Conservation (phyloP, 768 basidiomycete genomes). For the Polyporus arcularius region DNA sequence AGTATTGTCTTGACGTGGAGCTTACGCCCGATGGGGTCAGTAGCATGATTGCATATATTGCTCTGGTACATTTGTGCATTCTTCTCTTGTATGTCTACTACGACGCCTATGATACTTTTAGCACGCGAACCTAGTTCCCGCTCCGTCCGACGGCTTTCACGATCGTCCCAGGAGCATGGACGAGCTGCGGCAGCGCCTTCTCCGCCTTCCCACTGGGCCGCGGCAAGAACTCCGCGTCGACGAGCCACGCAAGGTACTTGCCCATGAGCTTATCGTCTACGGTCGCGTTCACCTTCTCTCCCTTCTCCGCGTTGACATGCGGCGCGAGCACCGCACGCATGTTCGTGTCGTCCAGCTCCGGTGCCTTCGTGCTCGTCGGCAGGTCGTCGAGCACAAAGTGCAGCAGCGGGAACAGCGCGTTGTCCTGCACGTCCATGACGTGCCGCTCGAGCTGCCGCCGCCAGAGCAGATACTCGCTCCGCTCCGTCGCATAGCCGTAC, state of each 20-base stretch:
- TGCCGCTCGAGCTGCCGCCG: conserved; percentile 91
- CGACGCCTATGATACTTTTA: neutral
- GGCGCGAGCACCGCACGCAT: conserved; percentile 63
- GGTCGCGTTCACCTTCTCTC: conserved; percentile 44
- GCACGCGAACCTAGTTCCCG: conserved; percentile 33
- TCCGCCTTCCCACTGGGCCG: conserved; percentile 44
- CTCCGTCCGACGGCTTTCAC: conserved; percentile 69
- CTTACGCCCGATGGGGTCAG: too few species aligned
- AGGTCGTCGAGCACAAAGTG: conserved; percentile 98
- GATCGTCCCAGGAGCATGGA: conserved; percentile 35
- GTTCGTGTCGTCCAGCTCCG: conserved; percentile 86
- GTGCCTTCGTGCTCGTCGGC: conserved; percentile 93
- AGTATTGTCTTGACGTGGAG: too few species aligned
- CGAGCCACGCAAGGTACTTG: conserved; percentile 89
- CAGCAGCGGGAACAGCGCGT: conserved; percentile 94
- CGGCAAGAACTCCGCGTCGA: conserved; percentile 81
- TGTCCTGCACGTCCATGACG: conserved; percentile 92
- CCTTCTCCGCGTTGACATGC: conserved; percentile 32
- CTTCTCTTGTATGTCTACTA: neutral
- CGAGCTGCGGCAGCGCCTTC: conserved; percentile 53
- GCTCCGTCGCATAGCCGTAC: conserved; percentile 79
- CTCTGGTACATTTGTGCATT: neutral
- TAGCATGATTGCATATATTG: too few species aligned
- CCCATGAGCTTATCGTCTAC: conserved; percentile 82
- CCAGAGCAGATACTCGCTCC: conserved; percentile 92